phyloP scores from a whole-genome alignment of 768 basidiomycete species.

The Sarcomyxa edulis region DNA sequence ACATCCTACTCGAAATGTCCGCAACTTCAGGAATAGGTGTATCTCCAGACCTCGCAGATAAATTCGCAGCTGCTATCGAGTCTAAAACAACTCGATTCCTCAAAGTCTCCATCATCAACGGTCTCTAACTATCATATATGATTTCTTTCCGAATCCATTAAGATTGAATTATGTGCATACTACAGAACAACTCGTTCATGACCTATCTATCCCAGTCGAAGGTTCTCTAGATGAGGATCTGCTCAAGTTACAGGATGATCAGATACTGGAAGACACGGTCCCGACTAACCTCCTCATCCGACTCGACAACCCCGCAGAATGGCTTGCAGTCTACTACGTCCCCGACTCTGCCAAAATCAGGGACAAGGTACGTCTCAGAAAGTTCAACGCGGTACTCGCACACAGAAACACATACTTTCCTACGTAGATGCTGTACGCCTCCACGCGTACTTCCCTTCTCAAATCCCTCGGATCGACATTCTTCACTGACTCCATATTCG shows the following conservation, averaged over 20 bases:
- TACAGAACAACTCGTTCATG: constrained; percentile 66
- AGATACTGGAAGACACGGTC: constrained; percentile 50
- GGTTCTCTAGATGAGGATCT: constrained; percentile 64
- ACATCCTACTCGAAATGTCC: constrained; percentile 54
- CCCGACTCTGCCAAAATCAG: constrained; percentile 78
- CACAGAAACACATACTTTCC: background rate
- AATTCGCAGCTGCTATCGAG: constrained; percentile 55
- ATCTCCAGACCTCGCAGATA: constrained; percentile 48
- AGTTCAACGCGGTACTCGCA: too few relatives aligned
- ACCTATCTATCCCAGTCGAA: constrained; percentile 39
- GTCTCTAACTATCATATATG: constrained; percentile 33
- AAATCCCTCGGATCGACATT: constrained; percentile 70
- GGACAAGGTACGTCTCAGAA: constrained; percentile 55
- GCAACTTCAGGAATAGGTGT: constrained; percentile 68
- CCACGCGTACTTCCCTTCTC: constrained; percentile 63
- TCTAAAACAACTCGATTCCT: constrained; percentile 58
- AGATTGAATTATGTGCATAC: constrained; percentile 10
- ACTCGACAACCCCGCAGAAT: constrained; percentile 57
- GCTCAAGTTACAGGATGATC: constrained; percentile 42
- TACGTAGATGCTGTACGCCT: constrained; percentile 82
- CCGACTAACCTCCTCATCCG: constrained; percentile 78
- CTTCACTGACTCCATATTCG: constrained; percentile 74
- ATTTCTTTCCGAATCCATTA: constrained; percentile 10
- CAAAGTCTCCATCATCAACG: constrained; percentile 72
- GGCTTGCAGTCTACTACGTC: constrained; percentile 76